Percentiles rank a stretch among this genome's conserved stretches.
These are phyloP conservation scores for Trichoderma erinaceum DNA, from an alignment of 495 filamentous ascomycete species.

Conservation along the genomic window DNA sequence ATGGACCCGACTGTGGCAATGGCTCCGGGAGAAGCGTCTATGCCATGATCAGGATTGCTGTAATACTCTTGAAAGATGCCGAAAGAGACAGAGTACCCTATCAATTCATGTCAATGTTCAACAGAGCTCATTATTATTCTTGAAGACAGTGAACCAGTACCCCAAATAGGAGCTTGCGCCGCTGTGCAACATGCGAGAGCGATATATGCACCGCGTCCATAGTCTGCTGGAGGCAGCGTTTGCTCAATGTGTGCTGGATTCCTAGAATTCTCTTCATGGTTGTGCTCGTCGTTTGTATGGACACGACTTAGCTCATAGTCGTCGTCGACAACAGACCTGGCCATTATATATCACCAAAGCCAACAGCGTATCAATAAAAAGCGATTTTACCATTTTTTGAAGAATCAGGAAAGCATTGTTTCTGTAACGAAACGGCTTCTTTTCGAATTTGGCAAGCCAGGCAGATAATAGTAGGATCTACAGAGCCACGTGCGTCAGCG, in stretches of 20 bases:
- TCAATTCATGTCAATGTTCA: not conserved
- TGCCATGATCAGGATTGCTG: slow-evolving; percentile 21
- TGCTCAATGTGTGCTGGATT: not conserved
- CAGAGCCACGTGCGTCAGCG: slow-evolving; percentile 1
- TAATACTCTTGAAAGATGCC: slow-evolving; percentile 48
- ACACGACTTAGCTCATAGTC: not conserved
- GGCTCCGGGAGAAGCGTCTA: slow-evolving; percentile 16
- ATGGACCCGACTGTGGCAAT: slow-evolving; percentile 26
- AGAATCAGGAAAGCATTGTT: not conserved
- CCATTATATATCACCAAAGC: not conserved
- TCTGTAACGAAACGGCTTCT: not conserved
- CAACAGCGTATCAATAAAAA: too few relatives aligned
- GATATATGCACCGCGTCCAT: slow-evolving; percentile 51
- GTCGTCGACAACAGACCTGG: not conserved
- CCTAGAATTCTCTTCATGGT: not conserved
- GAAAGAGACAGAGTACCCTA: slow-evolving; percentile 47
- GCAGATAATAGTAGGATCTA: not conserved
- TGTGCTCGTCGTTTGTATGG: not conserved
- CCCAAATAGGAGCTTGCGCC: slow-evolving; percentile 56
- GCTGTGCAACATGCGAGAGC: slow-evolving; percentile 52
- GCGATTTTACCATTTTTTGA: too few relatives aligned
- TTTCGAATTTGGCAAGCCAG: not conserved
- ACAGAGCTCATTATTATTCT: not conserved
- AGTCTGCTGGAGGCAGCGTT: slow-evolving; percentile 43
- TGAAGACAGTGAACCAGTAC: slow-evolving; percentile 25